Evolutionary conservation across 2,329 filamentous ascomycete genomes (phyloP).

Genomic region (Aspergillus arachidicola): DNA sequence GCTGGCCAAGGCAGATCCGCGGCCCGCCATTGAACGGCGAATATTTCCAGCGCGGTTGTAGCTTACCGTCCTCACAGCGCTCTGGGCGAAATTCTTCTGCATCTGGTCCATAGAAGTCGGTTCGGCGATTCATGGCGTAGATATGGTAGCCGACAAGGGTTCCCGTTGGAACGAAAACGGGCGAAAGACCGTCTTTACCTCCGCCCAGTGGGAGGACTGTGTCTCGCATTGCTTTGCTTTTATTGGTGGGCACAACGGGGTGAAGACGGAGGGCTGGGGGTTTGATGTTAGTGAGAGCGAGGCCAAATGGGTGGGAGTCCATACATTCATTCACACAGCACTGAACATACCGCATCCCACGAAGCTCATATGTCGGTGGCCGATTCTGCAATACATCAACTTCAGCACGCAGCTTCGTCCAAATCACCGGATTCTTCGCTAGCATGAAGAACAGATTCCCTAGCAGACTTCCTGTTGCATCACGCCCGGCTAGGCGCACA

Average conservation of each 20-base stretch:
- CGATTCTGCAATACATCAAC: constrained; percentile 16
- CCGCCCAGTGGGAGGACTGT: constrained; percentile 2
- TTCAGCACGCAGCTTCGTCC: constrained; percentile 23
- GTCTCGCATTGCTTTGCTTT: neutral
- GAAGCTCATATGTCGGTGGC: constrained; percentile 13
- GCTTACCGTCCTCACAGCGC: constrained; percentile 22
- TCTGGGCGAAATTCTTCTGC: constrained; percentile 3
- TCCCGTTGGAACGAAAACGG: constrained; percentile 1
- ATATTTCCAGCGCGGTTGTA: constrained; percentile 37
- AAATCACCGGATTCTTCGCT: constrained; percentile 30
- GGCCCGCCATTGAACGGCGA: constrained; percentile 34
- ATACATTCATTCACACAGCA: constrained; percentile 15
- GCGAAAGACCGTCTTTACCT: neutral
- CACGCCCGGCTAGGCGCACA: constrained; percentile 41
- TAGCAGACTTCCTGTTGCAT: constrained; percentile 41
- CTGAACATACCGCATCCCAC: constrained; percentile 4
- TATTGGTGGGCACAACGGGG: neutral
- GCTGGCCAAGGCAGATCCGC: constrained; percentile 28
- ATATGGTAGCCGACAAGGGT: neutral
- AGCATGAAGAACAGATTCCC: constrained; percentile 37
- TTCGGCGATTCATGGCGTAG: constrained; percentile 2
- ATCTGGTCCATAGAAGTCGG: neutral
- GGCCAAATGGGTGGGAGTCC: neutral
- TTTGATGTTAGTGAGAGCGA: neutral
- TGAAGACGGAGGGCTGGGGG: constrained; percentile 3